Evolutionary conservation across 805 yeast genomes (phyloP), one percentile per base, ranked within the genome.

Genomic region (Yarrowia divulgata): DNA sequence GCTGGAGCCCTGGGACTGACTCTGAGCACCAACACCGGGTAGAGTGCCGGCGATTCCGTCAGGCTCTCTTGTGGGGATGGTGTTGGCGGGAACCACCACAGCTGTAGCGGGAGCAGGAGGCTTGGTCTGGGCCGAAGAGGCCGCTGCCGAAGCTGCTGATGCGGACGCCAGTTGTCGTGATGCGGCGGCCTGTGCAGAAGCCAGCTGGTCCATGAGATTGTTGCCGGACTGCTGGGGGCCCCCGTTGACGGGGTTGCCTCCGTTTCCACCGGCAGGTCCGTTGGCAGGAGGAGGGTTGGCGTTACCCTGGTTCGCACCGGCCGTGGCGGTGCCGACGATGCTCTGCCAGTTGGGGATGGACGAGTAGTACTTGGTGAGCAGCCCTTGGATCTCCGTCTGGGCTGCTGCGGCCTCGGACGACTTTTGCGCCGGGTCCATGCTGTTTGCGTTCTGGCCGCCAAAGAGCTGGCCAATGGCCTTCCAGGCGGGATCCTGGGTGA

Each of bases 271-370:
- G 8, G 63, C 63, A 4, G 63, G 63, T 9, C 63, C 63, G 48
- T 57, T 57, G 35, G 62, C 62, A 32, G 57, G 23, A 14, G 58
- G 58, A 37, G 58, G 58, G 34, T 35, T 54, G 18, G 58, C 58
- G 29, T 39, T 54, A 13, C 60, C 60, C 46, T 54, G 60, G 43
- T 54, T 54, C 16, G 0, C 3, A 0, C 29, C 39, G 3, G 62
- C 46, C 8, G 63, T 29, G 3, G 46, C 48, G 5, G 63, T 57
- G 37, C n/a, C 5, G 29, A 57, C 63, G 13, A 29, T n/a, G 39
- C 63, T 57, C 63, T 57, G 63, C 63, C 63, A 57, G 63, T 57
- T 57, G 63, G 63, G 63, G 23, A 57, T 57, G 39, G 48, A 29
- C 10, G 63, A 57, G 39, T 40, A 57, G 63, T 57, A 57, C 63